Conservation (phyloP, 2,329 filamentous ascomycete species). For the Verticillium nubilum region DNA sequence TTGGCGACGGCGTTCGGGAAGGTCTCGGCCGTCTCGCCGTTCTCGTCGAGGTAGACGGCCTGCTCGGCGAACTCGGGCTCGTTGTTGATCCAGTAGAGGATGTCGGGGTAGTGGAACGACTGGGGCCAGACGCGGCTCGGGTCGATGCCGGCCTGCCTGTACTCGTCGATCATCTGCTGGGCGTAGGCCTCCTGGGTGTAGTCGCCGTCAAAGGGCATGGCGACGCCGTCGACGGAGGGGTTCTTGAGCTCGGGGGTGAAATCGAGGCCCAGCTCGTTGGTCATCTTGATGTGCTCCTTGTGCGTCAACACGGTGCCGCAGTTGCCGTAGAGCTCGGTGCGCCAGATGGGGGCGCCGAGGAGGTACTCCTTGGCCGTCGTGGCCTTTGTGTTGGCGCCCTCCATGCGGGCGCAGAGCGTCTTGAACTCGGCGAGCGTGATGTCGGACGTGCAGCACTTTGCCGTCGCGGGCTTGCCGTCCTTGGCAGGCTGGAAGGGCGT, state of each 20-base stretch:
- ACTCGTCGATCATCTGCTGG: slow-evolving; percentile 59
- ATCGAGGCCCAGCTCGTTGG: slow-evolving; percentile 51
- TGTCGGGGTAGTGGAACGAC: slow-evolving; percentile 58
- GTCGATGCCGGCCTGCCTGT: slow-evolving; percentile 45
- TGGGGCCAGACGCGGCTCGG: slow-evolving; percentile 55
- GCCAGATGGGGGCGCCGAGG: slow-evolving; percentile 52
- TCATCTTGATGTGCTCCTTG: slow-evolving; percentile 56
- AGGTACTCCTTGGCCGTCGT: slow-evolving; percentile 53
- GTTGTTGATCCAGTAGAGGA: slow-evolving; percentile 61
- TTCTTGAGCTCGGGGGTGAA: slow-evolving; percentile 66
- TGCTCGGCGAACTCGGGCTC: slow-evolving; percentile 57
- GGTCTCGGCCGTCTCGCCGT: slow-evolving; percentile 45
- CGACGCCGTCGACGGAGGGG: slow-evolving; percentile 59
- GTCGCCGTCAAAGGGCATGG: slow-evolving; percentile 60
- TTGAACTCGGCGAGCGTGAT: slow-evolving; percentile 64
- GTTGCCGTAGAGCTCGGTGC: slow-evolving; percentile 60
- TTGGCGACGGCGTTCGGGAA: slow-evolving; percentile 50
- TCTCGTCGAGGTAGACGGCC: slow-evolving; percentile 61
- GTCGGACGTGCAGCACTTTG: slow-evolving; percentile 67
- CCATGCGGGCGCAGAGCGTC: slow-evolving; percentile 66
- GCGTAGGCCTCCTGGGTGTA: slow-evolving; percentile 63
- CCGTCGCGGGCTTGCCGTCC: slow-evolving; percentile 46
- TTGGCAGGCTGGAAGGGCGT: slow-evolving; percentile 53
- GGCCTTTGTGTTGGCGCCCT: slow-evolving; percentile 54
- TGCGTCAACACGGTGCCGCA: slow-evolving; percentile 59